Evolutionary conservation across 2,329 filamentous ascomycete species (phyloP), one percentile per base, ranked within the genome.

Genomic region (Cercospora sojina): DNA sequence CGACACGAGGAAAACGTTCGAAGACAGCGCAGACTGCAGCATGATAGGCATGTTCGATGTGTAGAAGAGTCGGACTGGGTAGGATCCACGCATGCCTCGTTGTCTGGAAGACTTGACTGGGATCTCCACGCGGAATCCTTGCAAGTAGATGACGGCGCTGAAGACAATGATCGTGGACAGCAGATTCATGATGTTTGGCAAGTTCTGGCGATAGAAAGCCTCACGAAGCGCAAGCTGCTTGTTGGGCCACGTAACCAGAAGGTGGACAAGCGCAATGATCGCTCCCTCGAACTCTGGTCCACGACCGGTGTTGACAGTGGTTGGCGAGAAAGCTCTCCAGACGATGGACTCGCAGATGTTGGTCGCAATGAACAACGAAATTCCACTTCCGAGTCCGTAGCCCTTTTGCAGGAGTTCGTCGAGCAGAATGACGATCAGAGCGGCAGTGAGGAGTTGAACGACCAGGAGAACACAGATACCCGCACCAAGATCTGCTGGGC

Each of bases 21-120:
- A 97, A 73, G 92, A 97, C 74, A 99, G 88, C 74, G 95, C 95
- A 57, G 94, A 98, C 86, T 99, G 96, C 80, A 99, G 87, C 95
- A 99, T 99, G 84, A 99, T 99, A 79, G 95, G 95, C 96, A 99
- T 99, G 90, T 99, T 99, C 81, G 93, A 97, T 79, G 95, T 99
- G 86, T 99, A 99, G 89, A 99, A 99, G 67, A 99, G 91, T 78
- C 96, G 94, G 81, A 99, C 89, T 77, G 95, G 95, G 88, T 98
- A 99, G 47, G 93, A 96, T 77, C 94, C 96, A 77, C 95, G 94
- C 80, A 96, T 95, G 82, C 95, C 95, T 86, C 95, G 93, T 88
- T 99, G 95, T 83, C 95, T 93, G 76, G 93, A 94, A 68, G 93
- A 97, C 90, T 99, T 99, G 87, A 99, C 95, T 70, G 96, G 96